Conservation (phyloP, 177 flowering plant genomes). For the Viscum album region DNA sequence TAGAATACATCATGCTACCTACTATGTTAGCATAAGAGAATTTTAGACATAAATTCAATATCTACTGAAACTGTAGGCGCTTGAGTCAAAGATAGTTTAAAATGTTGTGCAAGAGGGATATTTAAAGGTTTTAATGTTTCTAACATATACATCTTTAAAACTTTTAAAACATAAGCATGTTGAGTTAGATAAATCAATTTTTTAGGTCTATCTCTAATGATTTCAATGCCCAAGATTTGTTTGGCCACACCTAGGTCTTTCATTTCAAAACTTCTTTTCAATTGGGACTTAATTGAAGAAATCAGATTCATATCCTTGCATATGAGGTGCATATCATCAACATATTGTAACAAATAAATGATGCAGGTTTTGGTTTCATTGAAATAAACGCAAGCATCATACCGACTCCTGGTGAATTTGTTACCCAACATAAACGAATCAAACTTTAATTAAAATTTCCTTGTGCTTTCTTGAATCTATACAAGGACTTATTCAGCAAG, state of each 20-base stretch:
- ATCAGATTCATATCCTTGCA: background rate
- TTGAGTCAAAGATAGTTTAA: background rate
- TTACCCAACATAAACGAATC: background rate
- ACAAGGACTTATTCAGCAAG: background rate
- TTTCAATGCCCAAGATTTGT: background rate
- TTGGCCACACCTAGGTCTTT: background rate
- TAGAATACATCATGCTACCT: background rate
- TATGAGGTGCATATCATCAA: background rate
- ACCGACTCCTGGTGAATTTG: background rate
- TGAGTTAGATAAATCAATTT: background rate
- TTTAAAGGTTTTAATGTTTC: background rate
- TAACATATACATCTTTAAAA: background rate
- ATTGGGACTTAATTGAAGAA: background rate
- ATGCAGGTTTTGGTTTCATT: background rate
- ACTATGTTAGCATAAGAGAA: background rate
- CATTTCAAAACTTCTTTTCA: background rate
- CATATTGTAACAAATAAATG: background rate
- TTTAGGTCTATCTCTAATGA: background rate
- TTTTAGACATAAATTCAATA: background rate
- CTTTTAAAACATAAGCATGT: background rate
- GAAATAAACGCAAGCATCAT: background rate
- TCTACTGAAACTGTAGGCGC: background rate
- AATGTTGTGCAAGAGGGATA: background rate
- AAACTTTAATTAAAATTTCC: background rate
- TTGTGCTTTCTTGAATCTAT: background rate